Evolutionary conservation across 805 yeast genomes (phyloP).

Genomic region (Kluyveromyces siamensis): DNA sequence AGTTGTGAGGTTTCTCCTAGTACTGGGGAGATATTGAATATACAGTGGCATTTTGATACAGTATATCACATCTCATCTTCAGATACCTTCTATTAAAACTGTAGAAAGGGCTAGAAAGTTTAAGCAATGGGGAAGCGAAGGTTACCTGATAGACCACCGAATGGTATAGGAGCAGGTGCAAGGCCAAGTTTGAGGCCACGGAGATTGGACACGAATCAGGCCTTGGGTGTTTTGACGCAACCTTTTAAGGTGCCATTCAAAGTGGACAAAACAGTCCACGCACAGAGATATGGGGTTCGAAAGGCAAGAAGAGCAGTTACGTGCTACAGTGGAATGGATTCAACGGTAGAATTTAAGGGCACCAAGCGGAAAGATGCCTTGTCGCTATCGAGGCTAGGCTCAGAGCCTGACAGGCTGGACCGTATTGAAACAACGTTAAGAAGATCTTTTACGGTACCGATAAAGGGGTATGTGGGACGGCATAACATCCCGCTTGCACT

Average conservation of each 20-base stretch:
- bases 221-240: conserved; percentile 43
- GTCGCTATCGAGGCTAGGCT: conserved; percentile 42
- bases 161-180: conserved; percentile 59
- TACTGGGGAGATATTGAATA: too few species aligned
- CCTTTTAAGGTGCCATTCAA: conserved; percentile 65
- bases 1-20: too few species aligned
- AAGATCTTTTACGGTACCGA: conserved; percentile 54
- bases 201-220: conserved; percentile 45
- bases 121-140: conserved; percentile 28
- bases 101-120: not conserved
- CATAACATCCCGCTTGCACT: conserved; percentile 65
- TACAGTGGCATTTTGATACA: too few species aligned
- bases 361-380: conserved; percentile 51
- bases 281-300: conserved; percentile 16
- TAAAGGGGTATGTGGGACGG: conserved; percentile 32
- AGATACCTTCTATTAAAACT: too few species aligned
- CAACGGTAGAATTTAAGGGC: conserved; percentile 9
- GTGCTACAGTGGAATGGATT: conserved; percentile 28
- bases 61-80: too few species aligned
- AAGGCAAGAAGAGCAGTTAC: conserved; percentile 23
- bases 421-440: conserved; percentile 34
- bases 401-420: conserved; percentile 27
- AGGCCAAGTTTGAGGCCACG: conserved; percentile 50
- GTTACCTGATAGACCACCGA: conserved; percentile 35
- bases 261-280: conserved; percentile 9